phyloP scores from a whole-genome alignment of 2,329 filamentous ascomycete genomes.

The Verruconis gallopava region DNA sequence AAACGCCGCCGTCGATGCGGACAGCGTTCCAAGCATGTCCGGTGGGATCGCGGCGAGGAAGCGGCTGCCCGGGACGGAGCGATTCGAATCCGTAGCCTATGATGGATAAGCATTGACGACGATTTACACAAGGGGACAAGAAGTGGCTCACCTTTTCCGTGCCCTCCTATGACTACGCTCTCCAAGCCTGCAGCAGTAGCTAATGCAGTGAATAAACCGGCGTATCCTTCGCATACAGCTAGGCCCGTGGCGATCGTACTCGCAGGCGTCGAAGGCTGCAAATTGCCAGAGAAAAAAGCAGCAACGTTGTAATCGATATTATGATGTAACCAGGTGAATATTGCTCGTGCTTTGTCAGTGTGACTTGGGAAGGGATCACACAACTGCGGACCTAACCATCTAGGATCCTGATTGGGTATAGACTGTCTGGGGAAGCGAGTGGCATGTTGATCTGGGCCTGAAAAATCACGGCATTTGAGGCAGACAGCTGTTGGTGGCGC shows the following conservation, averaged over 20 bases:
- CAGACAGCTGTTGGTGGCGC: constrained; percentile 33
- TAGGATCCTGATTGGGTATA: constrained; percentile 55
- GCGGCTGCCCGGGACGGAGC: constrained; percentile 47
- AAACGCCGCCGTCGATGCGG: constrained; percentile 69
- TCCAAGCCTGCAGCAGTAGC: constrained; percentile 70
- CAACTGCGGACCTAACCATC: constrained; percentile 63
- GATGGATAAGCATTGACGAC: not conserved
- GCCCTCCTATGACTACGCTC: constrained; percentile 58
- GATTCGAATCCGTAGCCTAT: constrained; percentile 56
- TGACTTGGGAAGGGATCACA: constrained; percentile 66
- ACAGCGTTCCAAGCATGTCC: constrained; percentile 92
- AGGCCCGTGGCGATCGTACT: constrained; percentile 63
- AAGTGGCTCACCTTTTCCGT: constrained; percentile 48
- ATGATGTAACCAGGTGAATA: constrained; percentile 93
- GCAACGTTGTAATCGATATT: constrained; percentile 78
- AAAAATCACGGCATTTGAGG: constrained; percentile 78
- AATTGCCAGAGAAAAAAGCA: constrained; percentile 60
- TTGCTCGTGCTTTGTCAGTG: constrained; percentile 83
- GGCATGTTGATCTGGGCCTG: constrained; percentile 64
- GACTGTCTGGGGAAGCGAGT: constrained; percentile 60
- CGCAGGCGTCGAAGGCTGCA: constrained; percentile 55
- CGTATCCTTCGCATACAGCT: constrained; percentile 88
- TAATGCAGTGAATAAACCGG: constrained; percentile 65
- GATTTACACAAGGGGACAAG: not conserved
- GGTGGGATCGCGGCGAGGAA: constrained; percentile 47